Evolutionary conservation across 2,329 filamentous ascomycete genomes (phyloP).

Genomic region (Helicocarpus griseus): DNA sequence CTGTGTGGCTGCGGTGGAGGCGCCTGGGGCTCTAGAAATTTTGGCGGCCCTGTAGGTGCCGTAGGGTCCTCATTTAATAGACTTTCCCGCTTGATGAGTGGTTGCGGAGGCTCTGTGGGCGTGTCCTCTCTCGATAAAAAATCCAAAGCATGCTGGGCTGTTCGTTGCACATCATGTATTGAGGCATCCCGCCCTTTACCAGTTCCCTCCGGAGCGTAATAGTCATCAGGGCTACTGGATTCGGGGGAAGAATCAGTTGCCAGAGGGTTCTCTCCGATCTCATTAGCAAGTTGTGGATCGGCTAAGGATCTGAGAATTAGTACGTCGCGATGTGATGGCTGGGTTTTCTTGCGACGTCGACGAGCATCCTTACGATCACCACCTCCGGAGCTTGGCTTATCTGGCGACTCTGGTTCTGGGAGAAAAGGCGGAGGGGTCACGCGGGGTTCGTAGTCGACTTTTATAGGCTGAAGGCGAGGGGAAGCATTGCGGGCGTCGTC

Average conservation of each 20-base stretch:
- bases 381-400: conserved; percentile 22
- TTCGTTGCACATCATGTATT: conserved; percentile 1
- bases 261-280: conserved; percentile 4
- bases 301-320: conserved; percentile 58
- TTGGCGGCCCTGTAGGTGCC: background rate
- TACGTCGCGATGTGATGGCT: conserved; percentile 47
- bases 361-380: conserved; percentile 27
- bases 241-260: conserved; percentile 4
- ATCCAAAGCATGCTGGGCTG: conserved; percentile 3
- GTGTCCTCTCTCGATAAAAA: background rate
- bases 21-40: background rate
- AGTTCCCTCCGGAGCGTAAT: background rate
- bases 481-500: conserved; percentile 30
- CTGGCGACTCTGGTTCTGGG: conserved; percentile 16
- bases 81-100: background rate
- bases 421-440: conserved; percentile 28
- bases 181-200: background rate
- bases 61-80: background rate
- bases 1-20: background rate
- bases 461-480: conserved; percentile 25
- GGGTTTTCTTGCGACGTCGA: conserved; percentile 16
- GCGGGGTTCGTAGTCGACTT: conserved; percentile 23
- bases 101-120: background rate
- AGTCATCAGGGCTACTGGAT: background rate
- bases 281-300: conserved; percentile 53